Conservation (phyloP, 176 grass and related monocot genomes). For the Raddia guianensis region DNA sequence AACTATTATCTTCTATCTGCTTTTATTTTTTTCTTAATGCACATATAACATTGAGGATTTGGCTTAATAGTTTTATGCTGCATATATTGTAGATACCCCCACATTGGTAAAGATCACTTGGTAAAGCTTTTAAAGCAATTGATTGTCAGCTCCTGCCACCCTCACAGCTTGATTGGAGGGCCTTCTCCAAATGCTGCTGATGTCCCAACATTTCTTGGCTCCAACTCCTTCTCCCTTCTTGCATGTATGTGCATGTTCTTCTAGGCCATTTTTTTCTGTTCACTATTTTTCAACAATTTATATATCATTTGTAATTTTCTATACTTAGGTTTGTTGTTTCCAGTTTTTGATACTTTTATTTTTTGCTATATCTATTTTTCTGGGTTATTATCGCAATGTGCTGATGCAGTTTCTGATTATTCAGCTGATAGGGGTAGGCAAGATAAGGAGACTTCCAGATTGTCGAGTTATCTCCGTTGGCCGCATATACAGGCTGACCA, state of each 20-base stretch:
- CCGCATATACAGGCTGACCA: conserved; percentile 96
- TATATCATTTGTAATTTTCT: conserved; percentile 7
- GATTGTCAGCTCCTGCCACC: conserved; percentile 66
- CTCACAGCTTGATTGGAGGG: conserved; percentile 56
- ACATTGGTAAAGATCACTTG: conserved; percentile 93
- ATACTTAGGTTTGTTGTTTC: conserved; percentile 1
- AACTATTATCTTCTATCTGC: conserved; percentile 14
- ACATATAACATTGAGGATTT: conserved; percentile 25
- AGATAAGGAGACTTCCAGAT: conserved; percentile 53
- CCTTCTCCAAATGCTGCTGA: conserved; percentile 75
- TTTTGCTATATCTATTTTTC: background rate
- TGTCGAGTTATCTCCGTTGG: conserved; percentile 85
- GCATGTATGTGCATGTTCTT: conserved; percentile 57
- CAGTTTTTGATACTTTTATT: conserved; percentile 24
- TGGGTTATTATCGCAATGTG: conserved; percentile 13
- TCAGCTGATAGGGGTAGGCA: conserved; percentile 71
- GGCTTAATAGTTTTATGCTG: background rate
- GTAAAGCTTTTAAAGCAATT: conserved; percentile 95
- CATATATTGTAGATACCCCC: conserved; percentile 73
- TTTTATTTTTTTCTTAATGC: conserved; percentile 28
- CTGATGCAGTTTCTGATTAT: conserved; percentile 28
- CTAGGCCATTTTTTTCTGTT: background rate
- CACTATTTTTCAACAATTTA: conserved; percentile 18
- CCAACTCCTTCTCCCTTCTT: conserved; percentile 88
- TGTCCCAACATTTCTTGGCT: conserved; percentile 86